phyloP scores from a whole-genome alignment of 768 basidiomycete genomes.

The Lepiota venenata region DNA sequence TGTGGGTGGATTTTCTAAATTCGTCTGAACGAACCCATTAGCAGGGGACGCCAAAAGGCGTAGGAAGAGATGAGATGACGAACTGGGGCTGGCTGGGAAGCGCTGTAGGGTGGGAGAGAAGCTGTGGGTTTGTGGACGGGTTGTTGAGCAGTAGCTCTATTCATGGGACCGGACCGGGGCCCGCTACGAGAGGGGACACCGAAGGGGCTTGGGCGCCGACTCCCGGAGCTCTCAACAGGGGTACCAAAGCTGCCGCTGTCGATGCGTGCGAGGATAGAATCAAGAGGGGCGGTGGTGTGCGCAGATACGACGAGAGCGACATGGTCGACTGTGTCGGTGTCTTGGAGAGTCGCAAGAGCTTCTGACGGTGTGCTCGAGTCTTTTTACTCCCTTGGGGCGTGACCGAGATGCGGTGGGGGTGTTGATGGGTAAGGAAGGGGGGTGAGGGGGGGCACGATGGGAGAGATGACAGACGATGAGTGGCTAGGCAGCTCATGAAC shows the following conservation, averaged over 20 bases:
- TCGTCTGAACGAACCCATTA: background rate
- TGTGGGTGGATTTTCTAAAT: constrained; percentile 6
- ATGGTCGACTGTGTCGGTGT: constrained; percentile 46
- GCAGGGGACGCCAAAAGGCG: background rate
- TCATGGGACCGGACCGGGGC: constrained; percentile 22
- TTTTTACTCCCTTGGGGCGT: constrained; percentile 66
- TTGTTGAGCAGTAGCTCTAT: constrained; percentile 48
- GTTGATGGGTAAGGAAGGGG: constrained; percentile 29
- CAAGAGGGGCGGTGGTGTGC: constrained; percentile 14
- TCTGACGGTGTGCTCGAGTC: constrained; percentile 75
- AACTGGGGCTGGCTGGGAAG: constrained; percentile 6
- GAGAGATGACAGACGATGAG: constrained; percentile 87
- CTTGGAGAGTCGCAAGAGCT: constrained; percentile 47
- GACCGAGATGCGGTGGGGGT: constrained; percentile 78
- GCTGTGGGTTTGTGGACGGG: constrained; percentile 21
- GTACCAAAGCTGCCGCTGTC: constrained; percentile 56
- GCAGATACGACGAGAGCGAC: constrained; percentile 62
- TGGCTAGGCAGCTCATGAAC: constrained; percentile 36
- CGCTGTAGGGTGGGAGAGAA: constrained; percentile 9
- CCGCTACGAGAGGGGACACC: constrained; percentile 18
- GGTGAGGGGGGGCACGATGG: constrained; percentile 40
- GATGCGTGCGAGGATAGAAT: constrained; percentile 15
- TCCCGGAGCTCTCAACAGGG: constrained; percentile 66
- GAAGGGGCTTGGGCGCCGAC: constrained; percentile 64
- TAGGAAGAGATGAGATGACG: background rate